phyloP scores from a whole-genome alignment of 345 rosid species.

The Moricandia arvensis region DNA sequence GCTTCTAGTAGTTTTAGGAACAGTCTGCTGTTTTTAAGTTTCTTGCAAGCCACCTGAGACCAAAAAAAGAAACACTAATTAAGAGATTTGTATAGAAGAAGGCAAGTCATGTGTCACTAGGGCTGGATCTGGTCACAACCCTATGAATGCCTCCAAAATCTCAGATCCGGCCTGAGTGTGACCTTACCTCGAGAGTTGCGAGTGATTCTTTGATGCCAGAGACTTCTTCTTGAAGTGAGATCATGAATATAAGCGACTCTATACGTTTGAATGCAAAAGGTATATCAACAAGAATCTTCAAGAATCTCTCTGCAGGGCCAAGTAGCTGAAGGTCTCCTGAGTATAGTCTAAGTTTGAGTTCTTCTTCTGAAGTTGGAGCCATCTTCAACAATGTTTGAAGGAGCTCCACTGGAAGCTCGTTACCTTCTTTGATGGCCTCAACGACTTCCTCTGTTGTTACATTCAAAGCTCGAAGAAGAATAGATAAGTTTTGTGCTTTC shows the following conservation, averaged over 20 bases:
- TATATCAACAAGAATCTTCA: conserved; percentile 68
- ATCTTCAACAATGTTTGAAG: conserved; percentile 74
- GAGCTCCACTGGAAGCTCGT: conserved; percentile 83
- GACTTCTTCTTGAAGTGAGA: conserved; percentile 73
- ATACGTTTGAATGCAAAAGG: conserved; percentile 82
- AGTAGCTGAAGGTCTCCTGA: conserved; percentile 64
- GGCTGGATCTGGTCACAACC: too few species aligned
- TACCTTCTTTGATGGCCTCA: conserved; percentile 75
- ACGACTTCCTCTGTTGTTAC: conserved; percentile 79
- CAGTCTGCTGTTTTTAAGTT: conserved; percentile 72
- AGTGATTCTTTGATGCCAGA: conserved; percentile 63
- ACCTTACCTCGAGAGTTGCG: conserved; percentile 75
- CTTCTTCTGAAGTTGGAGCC: conserved; percentile 86
- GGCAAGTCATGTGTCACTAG: too few species aligned
- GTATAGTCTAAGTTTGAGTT: conserved; percentile 82
- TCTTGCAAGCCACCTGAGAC: conserved; percentile 77
- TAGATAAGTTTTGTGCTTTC: conserved; percentile 92
- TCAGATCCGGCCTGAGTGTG: too few species aligned
- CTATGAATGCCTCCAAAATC: too few species aligned
- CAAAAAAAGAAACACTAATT: not conserved
- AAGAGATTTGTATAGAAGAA: too few species aligned
- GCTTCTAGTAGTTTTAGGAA: conserved; percentile 90
- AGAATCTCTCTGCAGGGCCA: conserved; percentile 86
- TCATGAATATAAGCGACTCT: conserved; percentile 76
- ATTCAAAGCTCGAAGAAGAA: conserved; percentile 83